Conservation (phyloP, 768 basidiomycete species). For the Calocybe cyanea region DNA sequence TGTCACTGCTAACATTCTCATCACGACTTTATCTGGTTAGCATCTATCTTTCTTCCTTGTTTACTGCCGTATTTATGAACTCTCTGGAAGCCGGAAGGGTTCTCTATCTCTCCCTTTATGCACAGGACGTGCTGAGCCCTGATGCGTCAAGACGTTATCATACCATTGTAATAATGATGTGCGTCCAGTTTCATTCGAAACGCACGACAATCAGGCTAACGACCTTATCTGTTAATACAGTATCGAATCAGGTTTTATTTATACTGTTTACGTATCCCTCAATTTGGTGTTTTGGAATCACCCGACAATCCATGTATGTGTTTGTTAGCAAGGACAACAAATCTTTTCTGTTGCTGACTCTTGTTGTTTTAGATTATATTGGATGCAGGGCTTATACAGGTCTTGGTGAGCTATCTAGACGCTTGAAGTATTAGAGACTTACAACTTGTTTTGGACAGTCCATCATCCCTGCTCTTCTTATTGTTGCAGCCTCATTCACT, state of each 20-base stretch:
- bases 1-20: constrained; percentile 28
- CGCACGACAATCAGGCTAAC: too few species aligned
- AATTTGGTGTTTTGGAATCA: constrained; percentile 25
- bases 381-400: constrained; percentile 16
- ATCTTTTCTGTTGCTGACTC: neutral
- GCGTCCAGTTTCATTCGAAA: constrained; percentile 6
- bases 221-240: constrained; percentile 16
- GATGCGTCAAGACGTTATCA: constrained; percentile 27
- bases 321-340: constrained; percentile 20
- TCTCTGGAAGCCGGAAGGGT: constrained; percentile 29
- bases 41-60: neutral
- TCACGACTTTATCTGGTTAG: constrained; percentile 32
- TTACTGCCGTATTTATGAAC: neutral
- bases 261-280: constrained; percentile 30
- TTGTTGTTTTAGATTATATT: constrained; percentile 9
- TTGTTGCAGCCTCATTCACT: constrained; percentile 11
- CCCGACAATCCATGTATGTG: constrained; percentile 17
- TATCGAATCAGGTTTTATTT: constrained; percentile 35
- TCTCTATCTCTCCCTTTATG: constrained; percentile 27
- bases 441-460: too few species aligned
- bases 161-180: constrained; percentile 34
- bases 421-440: too few species aligned
- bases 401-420: constrained; percentile 13
- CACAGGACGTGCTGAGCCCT: constrained; percentile 21
- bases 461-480: constrained; percentile 18